Evolutionary conservation across 108 stramenopile genomes (phyloP), one percentile per base, ranked within the genome.

Genomic region (Cyclostephanos tholiformis): DNA sequence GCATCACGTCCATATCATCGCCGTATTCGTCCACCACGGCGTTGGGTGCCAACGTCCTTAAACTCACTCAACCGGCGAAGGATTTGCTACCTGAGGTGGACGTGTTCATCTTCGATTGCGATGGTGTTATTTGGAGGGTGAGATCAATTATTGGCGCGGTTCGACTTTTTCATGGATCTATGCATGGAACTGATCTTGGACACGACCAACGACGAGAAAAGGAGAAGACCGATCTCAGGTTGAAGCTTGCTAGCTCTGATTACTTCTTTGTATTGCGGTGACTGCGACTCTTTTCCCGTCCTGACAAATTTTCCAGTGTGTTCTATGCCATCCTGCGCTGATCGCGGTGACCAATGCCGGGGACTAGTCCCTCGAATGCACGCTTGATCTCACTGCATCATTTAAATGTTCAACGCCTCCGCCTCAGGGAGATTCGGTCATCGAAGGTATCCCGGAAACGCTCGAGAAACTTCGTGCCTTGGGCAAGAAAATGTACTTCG

Each of bases 71-170:
- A 16, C 90, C 95, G 1, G 63, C 86, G 36, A 77, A 74, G 46
- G 74, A 86, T 52, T 80, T 97, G 52, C 67, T 97, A 57, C 85
- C 92, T 59, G 49, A 84, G 20, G 88, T 93, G 0, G 97, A 99
- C 74, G 95, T 97, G 1, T 99, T 99, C 72, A 99, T 99, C 71
- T 99, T 99, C 75, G 98, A 99, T 83, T 99, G 98, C 61, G 98
- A 99, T 75, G 98, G 98, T 67, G 98, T 99, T 57, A 98, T 99
- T 74, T 99, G 98, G 97, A 91, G 92, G 53, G 74, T 70, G 63
- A 71, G 69, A 22, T 29, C 23, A 2, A 30, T 69, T 0, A 4
- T 1, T 51, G 39, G 44, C 48, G 25, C 19, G 41, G 41, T 41
- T 7, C 41, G 41, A 10, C 7, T 12, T 41, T 41, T 41, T 41